A percentile compares a stretch with the other conserved stretches of the same genome.
Evolutionary conservation across 1,284 basidiomycete genomes (phyloP).

Genomic region (Apiotrichum domesticum): DNA sequence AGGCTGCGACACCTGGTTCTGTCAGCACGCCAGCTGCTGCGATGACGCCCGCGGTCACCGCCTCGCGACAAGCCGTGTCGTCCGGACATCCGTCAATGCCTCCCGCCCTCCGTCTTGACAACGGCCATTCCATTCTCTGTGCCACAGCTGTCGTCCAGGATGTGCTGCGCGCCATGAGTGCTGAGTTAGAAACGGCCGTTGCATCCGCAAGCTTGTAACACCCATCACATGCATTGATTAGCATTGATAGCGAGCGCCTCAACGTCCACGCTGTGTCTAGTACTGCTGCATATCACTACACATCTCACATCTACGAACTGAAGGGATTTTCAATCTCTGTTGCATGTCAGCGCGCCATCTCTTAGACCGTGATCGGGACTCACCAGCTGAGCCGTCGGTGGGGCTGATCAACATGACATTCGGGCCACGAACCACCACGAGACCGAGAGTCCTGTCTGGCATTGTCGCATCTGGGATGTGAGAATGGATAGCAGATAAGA

Average conservation of each 20-base stretch:
- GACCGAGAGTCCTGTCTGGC: constrained; percentile 64
- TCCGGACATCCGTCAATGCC: not conserved
- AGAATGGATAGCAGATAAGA: no score
- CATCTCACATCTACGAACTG: constrained; percentile 9
- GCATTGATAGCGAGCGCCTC: not conserved
- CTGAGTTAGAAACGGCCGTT: constrained; percentile 14
- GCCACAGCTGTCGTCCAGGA: constrained; percentile 10
- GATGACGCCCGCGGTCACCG: constrained; percentile 5
- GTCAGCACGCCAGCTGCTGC: not conserved
- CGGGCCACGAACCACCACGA: constrained; percentile 83
- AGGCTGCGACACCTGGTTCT: not conserved
- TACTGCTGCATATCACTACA: not conserved
- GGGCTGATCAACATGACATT: constrained; percentile 88
- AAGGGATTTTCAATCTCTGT: constrained; percentile 48
- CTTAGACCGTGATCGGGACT: constrained; percentile 9
- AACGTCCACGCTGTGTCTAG: not conserved
- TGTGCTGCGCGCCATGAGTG: constrained; percentile 13
- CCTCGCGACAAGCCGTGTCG: not conserved
- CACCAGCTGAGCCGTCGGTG: constrained; percentile 74
- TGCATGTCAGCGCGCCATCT: not conserved
- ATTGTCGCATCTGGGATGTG: constrained; percentile 54
- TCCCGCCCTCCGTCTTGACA: constrained; percentile 11
- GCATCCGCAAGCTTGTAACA: constrained; percentile 6
- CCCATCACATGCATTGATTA: constrained; percentile 5
- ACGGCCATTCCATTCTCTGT: constrained; percentile 11